Evolutionary conservation across 139 green algal species (phyloP).

Genomic region (Tetratostichococcus sp.): DNA sequence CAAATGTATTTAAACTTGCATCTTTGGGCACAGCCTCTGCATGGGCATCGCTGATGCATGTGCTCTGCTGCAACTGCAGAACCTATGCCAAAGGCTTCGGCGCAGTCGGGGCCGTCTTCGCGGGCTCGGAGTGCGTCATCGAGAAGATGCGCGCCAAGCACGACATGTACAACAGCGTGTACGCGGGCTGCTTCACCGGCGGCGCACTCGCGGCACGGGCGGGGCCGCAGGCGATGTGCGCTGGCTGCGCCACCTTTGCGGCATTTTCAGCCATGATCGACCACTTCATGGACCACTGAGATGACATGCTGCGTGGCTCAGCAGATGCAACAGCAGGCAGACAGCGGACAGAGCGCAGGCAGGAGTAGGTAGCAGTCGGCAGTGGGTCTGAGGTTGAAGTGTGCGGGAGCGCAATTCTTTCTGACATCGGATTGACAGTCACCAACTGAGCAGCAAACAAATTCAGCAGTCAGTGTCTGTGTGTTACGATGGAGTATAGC

Average conservation of each 20-base stretch:
- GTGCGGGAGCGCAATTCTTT: too few relatives aligned
- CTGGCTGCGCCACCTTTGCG: conserved; percentile 84
- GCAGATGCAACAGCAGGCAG: too few relatives aligned
- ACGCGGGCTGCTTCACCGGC: conserved; percentile 88
- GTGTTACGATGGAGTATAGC: too few relatives aligned
- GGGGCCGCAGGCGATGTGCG: conserved; percentile 80
- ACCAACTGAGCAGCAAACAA: too few relatives aligned
- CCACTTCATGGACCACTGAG: conserved; percentile 60
- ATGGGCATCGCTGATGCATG: too few relatives aligned
- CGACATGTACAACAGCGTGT: conserved; percentile 81
- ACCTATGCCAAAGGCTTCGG: conserved; percentile 92
- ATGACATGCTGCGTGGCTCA: not conserved
- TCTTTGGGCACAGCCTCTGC: too few relatives aligned
- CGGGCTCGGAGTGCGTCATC: conserved; percentile 89
- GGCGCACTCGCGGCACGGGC: conserved; percentile 68
- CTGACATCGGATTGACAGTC: too few relatives aligned
- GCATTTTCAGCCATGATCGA: conserved; percentile 88
- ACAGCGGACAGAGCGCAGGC: too few relatives aligned
- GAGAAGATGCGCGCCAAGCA: conserved; percentile 89
- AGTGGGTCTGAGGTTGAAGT: too few relatives aligned
- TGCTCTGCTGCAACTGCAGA: conserved; percentile 20
- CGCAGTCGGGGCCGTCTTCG: conserved; percentile 84
- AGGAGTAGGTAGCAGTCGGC: too few relatives aligned
- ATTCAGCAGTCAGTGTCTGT: too few relatives aligned
- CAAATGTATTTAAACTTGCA: too few relatives aligned